Evolutionary conservation across 2,329 filamentous ascomycete genomes (phyloP), one percentile per base, ranked within the genome.

Genomic region (Talaromyces sp.): DNA sequence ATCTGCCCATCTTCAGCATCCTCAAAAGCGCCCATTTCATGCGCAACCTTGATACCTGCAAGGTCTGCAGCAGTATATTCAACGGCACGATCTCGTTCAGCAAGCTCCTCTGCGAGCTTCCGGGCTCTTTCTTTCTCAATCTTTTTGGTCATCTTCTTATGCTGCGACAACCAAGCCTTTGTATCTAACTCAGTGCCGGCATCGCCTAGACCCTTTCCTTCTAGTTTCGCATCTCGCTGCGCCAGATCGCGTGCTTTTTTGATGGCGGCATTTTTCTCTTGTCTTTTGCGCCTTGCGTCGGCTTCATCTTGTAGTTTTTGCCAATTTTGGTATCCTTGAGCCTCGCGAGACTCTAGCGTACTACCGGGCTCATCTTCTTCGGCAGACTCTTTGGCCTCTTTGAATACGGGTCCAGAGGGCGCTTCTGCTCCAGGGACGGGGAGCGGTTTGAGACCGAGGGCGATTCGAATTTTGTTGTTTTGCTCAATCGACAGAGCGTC

Each of bases 101-200:
- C 91, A 54, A 92, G 80, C 75, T 97, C 92, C 73, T 91, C 87
- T 67, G 92, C 91, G 62, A 86, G 77, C 74, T 84, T 85, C 69
- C 90, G 86, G 35, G 89, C 88, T 71, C 91, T 89, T 54, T 89
- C 82, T 74, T 86, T 85, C 70, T 88, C 90, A 45, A 98, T 93
- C 79, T 93, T 91, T 84, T 93, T 96, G 77, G 96, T 92, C 61
- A 93, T 86, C 82, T 96, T 98, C 84, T 96, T 98, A 77, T 94
- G 90, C 66, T 89, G 89, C 70, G 90, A 87, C 67, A 99, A 78
- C 95, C 95, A 99, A 1, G 90, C 84, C 75, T 91, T 91, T 15
- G 94, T 91, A 75, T 96, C 92, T 31, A 90, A 70, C 13, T 89
- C 88, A 3, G 81, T 86, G 6, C 82, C 86, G 0, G 81, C 82